Evolutionary conservation across 1,139 yeast species (phyloP), one percentile per base, ranked within the genome.

Genomic region (Barnettozyma hawaiiensis): DNA sequence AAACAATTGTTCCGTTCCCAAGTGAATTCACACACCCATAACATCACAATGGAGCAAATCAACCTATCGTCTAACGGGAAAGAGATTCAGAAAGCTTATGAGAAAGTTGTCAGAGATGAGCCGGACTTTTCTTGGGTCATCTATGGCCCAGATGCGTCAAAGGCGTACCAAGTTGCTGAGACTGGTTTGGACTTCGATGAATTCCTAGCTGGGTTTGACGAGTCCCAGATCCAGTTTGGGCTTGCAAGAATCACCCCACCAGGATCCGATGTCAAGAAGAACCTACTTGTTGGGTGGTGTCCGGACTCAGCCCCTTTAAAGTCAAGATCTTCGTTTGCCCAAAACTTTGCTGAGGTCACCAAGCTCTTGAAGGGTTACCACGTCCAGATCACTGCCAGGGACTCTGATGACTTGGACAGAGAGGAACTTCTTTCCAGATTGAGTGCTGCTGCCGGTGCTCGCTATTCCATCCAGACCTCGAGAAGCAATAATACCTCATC

Each of bases 321-420:
- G 61, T 71, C 81, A 31, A 73, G 87, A 55, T 75, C 85, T 45
- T 80, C 89, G 2, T 84, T 81, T 64, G 89, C 90, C 22, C 67
- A 78, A 50, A 84, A 84, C 63, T 81, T 83, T 53, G 86, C 86
- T 36, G 84, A 80, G 34, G 84, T 84, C 14, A 76, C 90, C 24
- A 77, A 72, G 47, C 70, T 79, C 20, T 71, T 84, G 54, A 73
- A 73, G 52, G 96, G 96, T 31, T 92, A 90, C 65, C 98, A 92
- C 61, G 90, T 92, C 43, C 97, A 92, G 65, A 81, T 94, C 51
- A 87, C 97, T 35, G 98, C 97, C n/a, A 78, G 97, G 65, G 95
- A 86, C 59, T 74, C 78, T 42, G 96, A 87, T 58, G 98, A 94
- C 61, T 73, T 94, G 61, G 85, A 85, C 54, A 85, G 84, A 38